These are phyloP conservation scores for Kazachstania viticola DNA, from an alignment of 805 yeast genomes.

Conservation along the genomic window DNA sequence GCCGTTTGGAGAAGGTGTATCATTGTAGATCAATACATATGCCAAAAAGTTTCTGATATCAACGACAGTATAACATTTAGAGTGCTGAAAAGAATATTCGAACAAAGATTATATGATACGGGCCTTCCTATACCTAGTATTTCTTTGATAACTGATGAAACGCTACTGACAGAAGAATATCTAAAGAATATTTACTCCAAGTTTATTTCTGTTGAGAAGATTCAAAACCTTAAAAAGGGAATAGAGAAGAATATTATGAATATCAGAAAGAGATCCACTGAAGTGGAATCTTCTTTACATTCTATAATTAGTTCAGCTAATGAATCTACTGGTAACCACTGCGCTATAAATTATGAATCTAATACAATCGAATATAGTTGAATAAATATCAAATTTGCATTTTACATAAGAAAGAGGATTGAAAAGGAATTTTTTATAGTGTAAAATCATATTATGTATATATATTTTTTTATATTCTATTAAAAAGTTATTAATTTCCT, in stretches of 20 bases:
- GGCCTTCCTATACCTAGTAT: conserved; percentile 24
- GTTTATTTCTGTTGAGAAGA: conserved; percentile 1
- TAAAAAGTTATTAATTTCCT: conserved; percentile 2
- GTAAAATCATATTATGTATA: background rate
- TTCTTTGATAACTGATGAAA: conserved; percentile 6
- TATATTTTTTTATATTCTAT: background rate
- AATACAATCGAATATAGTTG: conserved; percentile 21
- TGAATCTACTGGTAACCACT: conserved; percentile 25
- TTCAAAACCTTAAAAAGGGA: conserved; percentile 4
- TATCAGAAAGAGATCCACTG: conserved; percentile 5
- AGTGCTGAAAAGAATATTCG: conserved; percentile 31
- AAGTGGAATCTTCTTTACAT: conserved; percentile 23
- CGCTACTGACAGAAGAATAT: conserved; percentile 9
- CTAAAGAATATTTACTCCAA: conserved; percentile 9
- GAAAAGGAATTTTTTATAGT: background rate
- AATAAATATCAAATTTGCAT: background rate
- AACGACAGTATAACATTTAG: conserved; percentile 35
- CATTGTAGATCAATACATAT: conserved; percentile 40
- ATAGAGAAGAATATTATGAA: conserved; percentile 11
- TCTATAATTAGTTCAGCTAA: conserved; percentile 30
- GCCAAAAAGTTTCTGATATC: conserved; percentile 32
- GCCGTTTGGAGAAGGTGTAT: conserved; percentile 53
- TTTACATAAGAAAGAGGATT: background rate
- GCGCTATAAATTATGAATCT: conserved; percentile 29
- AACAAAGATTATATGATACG: conserved; percentile 23